A percentile compares a stretch with the other conserved stretches of the same genome.
Evolutionary conservation across 805 yeast genomes (phyloP).

Genomic region (Lipomyces spencermartinsiae): DNA sequence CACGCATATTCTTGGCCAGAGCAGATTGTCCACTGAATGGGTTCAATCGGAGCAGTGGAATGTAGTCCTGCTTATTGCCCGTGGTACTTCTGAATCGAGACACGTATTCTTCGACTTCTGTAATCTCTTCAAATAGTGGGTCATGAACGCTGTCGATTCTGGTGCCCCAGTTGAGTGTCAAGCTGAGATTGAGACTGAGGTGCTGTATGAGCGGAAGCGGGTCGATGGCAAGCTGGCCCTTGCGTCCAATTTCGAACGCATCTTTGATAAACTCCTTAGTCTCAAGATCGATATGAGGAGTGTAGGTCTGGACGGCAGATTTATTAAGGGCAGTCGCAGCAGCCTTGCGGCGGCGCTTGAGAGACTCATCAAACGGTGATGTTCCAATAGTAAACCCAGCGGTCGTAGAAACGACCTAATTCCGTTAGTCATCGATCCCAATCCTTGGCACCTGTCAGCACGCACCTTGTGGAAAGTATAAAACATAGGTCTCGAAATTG

Average conservation of each 20-base stretch:
- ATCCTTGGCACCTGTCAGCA: not conserved
- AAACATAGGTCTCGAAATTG: slow-evolving; percentile 69
- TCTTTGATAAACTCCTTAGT: slow-evolving; percentile 46
- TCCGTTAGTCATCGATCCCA: not conserved
- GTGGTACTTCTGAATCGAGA: slow-evolving; percentile 46
- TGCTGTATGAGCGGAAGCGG: slow-evolving; percentile 47
- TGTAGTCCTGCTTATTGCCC: slow-evolving; percentile 49
- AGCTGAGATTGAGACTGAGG: slow-evolving; percentile 49
- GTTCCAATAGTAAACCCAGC: slow-evolving; percentile 54
- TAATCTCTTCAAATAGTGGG: slow-evolving; percentile 36
- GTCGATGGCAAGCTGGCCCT: slow-evolving; percentile 40
- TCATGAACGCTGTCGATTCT: slow-evolving; percentile 47
- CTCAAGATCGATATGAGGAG: slow-evolving; percentile 48
- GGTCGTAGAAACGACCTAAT: slow-evolving; percentile 51
- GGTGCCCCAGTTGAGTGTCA: slow-evolving; percentile 52
- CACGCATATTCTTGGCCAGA: slow-evolving; percentile 35
- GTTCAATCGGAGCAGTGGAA: slow-evolving; percentile 44
- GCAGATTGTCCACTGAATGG: slow-evolving; percentile 25
- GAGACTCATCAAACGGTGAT: slow-evolving; percentile 52
- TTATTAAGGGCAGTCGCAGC: slow-evolving; percentile 51
- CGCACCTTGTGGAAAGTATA: slow-evolving; percentile 69
- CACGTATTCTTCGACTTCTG: slow-evolving; percentile 40
- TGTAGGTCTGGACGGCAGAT: slow-evolving; percentile 48
- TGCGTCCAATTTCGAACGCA: slow-evolving; percentile 37
- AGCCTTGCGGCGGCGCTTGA: slow-evolving; percentile 48